Evolutionary conservation across 768 basidiomycete species (phyloP).

Genomic region (Amanita pseudoporphyria): DNA sequence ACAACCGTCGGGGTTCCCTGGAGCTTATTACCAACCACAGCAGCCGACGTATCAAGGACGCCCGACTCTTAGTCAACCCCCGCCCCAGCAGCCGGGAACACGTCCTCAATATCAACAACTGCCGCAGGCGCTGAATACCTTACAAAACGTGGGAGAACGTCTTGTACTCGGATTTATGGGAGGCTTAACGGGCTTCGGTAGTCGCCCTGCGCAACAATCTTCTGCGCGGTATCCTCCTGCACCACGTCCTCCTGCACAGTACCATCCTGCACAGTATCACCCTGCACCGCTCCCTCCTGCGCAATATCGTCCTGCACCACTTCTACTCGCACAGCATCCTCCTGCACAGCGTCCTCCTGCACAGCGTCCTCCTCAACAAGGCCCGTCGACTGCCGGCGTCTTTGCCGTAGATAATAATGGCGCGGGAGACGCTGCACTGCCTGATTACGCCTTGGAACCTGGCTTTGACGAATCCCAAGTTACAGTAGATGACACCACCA

Average conservation of each 20-base stretch:
- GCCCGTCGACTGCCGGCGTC: no score
- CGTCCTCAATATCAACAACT: background rate
- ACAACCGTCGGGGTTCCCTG: background rate
- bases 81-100: background rate
- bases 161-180: background rate
- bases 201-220: no score
- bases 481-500: background rate
- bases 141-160: background rate
- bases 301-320: no score
- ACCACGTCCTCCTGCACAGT: no score
- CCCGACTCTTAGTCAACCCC: background rate
- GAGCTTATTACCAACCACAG: background rate
- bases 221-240: no score
- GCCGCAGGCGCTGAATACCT: background rate
- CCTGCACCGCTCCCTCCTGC: no score
- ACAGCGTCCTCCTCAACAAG: no score
- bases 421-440: background rate
- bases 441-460: background rate
- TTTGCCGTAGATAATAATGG: no score
- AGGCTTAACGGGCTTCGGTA: background rate
- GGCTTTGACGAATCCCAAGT: background rate
- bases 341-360: no score
- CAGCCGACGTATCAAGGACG: background rate
- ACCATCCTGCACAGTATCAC: no score
- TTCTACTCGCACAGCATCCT: no score